Base-by-base conservation (phyloP, 2,329 filamentous ascomycete genomes). In the Orbilia quercus region DNA sequence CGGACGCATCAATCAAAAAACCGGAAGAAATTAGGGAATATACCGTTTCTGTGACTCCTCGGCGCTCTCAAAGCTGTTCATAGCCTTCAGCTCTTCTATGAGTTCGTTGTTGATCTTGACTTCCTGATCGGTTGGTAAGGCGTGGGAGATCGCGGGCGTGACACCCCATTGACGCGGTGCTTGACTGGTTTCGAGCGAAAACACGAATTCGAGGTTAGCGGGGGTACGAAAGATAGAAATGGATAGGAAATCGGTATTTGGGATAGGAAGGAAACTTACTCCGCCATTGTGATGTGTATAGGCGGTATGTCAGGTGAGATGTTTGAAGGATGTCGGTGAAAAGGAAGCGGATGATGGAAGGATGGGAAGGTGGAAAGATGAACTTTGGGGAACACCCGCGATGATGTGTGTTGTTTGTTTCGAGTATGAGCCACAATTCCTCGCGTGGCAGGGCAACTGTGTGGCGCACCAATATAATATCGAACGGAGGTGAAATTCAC, bases 11-110 rank as follows among this genome's bases (percentile, higher is more conserved):
- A 9, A 5, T 9, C 16, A n/a, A 40, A 42, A 22, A 36, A 66
- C 47, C 50, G 53, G 66, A 69, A 81, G 7, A 14, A 23, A 40
- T 5, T 2, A 20, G 42, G 22, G 12, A 22, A 38, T 7, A 74
- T 82, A 91, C 91, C 93, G 89, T 80, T 91, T 92, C 75, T 91
- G 86, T 1, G 91, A 96, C 79, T 96, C 95, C 45, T 91, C 85
- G 12, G 88, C 86, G 58, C 87, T 88, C 81, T 98, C 95, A 78
- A 96, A 99, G 58, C 95, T 96, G 82, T 96, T 94, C 82, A 97
- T 91, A 42, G 85, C 85, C 80, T 92, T 92, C 74, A 99, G 83
- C 81, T 97, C 93, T 64, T 91, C 88, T 65, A 96, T 86, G 47
- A 99, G 86, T 64, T 89, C 85, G 76, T 92, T 89, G 77, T 91